Percentiles rank a stretch among this genome's conserved stretches.
These are phyloP conservation scores for Talaromyces sp. DNA, from an alignment of 2,329 filamentous ascomycete genomes.

Conservation along the genomic window DNA sequence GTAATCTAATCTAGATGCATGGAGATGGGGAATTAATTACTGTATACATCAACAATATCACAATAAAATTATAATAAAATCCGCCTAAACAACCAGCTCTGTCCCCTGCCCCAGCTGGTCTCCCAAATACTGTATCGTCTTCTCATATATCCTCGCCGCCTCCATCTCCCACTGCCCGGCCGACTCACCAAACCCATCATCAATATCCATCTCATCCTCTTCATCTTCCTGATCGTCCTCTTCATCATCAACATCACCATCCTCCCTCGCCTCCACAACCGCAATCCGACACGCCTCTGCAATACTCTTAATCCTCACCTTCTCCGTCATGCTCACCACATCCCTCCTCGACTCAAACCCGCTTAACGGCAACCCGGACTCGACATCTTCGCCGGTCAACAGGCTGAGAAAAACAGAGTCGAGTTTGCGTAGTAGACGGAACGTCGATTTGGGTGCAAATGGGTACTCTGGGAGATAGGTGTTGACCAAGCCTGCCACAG, in stretches of 20 bases:
- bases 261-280: conserved; percentile 59
- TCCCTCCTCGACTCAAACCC: conserved; percentile 61
- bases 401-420: conserved; percentile 79
- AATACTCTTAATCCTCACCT: conserved; percentile 77
- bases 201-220: conserved; percentile 44
- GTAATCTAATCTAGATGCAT: too few species aligned
- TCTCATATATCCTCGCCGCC: conserved; percentile 71
- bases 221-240: conserved; percentile 24
- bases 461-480: conserved; percentile 69
- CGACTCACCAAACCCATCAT: conserved; percentile 15
- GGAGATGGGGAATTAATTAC: not conserved
- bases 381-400: conserved; percentile 60
- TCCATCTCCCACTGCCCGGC: conserved; percentile 55
- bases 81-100: conserved; percentile 11
- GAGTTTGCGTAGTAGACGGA: conserved; percentile 68
- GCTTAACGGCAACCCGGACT: conserved; percentile 60
- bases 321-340: conserved; percentile 67
- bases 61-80: not conserved
- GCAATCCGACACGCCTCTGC: conserved; percentile 69
- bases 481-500: conserved; percentile 66
- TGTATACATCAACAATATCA: not conserved
- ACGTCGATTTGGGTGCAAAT: conserved; percentile 61
- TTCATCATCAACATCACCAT: conserved; percentile 39
- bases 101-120: conserved; percentile 53
- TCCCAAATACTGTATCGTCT: conserved; percentile 69